Conservation (phyloP, 768 basidiomycete genomes). For the Leccinum disarticulatum region DNA sequence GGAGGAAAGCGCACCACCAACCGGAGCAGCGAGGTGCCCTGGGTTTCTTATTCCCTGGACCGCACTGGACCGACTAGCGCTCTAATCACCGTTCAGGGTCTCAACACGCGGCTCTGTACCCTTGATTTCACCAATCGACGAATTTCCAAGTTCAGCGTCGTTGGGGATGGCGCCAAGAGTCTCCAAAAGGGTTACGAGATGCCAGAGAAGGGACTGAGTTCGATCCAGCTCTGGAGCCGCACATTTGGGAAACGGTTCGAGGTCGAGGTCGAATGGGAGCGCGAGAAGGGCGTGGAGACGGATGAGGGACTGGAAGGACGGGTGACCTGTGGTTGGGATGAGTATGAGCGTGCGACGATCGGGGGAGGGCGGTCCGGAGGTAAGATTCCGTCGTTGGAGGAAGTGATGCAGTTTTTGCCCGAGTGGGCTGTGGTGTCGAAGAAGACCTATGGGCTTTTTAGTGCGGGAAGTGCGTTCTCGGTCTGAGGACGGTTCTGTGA, state of each 20-base stretch:
- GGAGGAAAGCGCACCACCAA: conserved; percentile 19
- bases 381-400: conserved; percentile 70
- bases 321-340: conserved; percentile 66
- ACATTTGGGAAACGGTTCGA: conserved; percentile 54
- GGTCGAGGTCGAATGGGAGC: conserved; percentile 53
- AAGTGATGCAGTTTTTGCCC: conserved; percentile 62
- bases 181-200: conserved; percentile 45
- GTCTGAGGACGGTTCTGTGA: conserved; percentile 14
- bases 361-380: conserved; percentile 41
- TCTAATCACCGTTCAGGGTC: conserved; percentile 50
- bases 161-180: conserved; percentile 33
- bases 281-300: conserved; percentile 6
- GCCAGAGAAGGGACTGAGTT: conserved; percentile 34
- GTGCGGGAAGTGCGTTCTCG: conserved; percentile 36
- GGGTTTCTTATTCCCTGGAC: conserved; percentile 45
- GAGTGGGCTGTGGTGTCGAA: conserved; percentile 67
- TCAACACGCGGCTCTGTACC: conserved; percentile 63
- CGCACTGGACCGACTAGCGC: conserved; percentile 46
- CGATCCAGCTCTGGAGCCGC: conserved; percentile 60
- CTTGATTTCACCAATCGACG: conserved; percentile 53
- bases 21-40: conserved; percentile 21
- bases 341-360: conserved; percentile 57
- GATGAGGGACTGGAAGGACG: conserved; percentile 37
- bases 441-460: conserved; percentile 55
- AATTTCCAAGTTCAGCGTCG: conserved; percentile 43